Percentiles rank a stretch among this genome's conserved stretches.
Conservation (phyloP, 1,139 yeast species). For the Taphrina pruni region DNA sequence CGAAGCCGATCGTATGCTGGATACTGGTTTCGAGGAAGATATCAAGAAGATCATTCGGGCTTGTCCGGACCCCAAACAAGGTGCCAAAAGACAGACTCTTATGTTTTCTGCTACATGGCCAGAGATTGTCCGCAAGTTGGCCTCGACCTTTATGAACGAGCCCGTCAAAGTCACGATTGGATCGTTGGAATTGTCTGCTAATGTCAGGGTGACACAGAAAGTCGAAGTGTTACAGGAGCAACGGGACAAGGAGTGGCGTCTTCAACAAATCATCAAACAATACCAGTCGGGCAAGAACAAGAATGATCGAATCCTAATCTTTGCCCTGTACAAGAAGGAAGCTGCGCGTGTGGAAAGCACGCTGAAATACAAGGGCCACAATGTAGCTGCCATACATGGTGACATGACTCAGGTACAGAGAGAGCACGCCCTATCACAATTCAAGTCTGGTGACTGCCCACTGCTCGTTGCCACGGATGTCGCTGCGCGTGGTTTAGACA, state of each 20-base stretch:
- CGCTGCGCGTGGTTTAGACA: conserved; percentile 98
- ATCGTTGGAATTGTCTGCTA: conserved; percentile 69
- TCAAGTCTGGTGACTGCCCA: conserved; percentile 79
- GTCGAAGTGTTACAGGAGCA: conserved; percentile 89
- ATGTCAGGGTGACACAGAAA: conserved; percentile 74
- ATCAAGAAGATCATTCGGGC: conserved; percentile 77
- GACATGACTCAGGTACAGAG: conserved; percentile 92
- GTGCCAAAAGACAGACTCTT: conserved; percentile 69
- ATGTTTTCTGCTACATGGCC: conserved; percentile 95
- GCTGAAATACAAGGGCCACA: conserved; percentile 72
- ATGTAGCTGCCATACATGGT: conserved; percentile 94
- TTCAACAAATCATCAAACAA: conserved; percentile 72
- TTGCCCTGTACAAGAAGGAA: conserved; percentile 95
- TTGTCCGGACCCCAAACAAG: conserved; percentile 53
- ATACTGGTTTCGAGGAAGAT: conserved; percentile 95
- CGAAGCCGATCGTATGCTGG: conserved; percentile 99
- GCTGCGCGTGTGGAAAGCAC: conserved; percentile 87
- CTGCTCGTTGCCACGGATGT: conserved; percentile 95
- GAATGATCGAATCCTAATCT: conserved; percentile 81
- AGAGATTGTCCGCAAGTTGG: conserved; percentile 89
- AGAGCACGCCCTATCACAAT: conserved; percentile 80
- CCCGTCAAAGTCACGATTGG: conserved; percentile 94
- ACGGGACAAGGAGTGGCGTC: conserved; percentile 74
- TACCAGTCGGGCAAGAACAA: conserved; percentile 67
- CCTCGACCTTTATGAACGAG: conserved; percentile 74